Evolutionary conservation across 176 grass and related monocot species (phyloP), one percentile per base, ranked within the genome.

Genomic region (Microstegium vimineum): DNA sequence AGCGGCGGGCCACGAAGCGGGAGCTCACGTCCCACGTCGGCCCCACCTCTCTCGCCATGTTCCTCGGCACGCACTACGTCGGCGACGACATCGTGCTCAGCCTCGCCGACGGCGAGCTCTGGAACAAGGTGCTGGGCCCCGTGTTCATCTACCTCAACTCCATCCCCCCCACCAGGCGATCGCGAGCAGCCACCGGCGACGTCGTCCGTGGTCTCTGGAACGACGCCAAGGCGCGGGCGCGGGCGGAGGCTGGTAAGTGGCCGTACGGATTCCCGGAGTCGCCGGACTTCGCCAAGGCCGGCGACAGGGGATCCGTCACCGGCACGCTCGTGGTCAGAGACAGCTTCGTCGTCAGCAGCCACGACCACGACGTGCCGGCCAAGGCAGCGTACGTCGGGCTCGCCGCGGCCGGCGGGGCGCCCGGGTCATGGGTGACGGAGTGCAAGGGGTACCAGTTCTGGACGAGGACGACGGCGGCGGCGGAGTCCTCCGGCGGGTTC

Each of bases 91-190:
- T 94, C 4, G 83, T 89, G 1, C 51, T 90, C n/a, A 81, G 28
- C 35, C 73, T 97, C 16, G 42, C 41, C 23, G 81, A 89, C 13
- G 77, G 80, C 3, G 94, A 97, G 46, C 71, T 82, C 11, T 97
- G 90, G 92, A 91, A 94, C 42, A 97, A 97, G 74, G 88, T 90
- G 20, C 65, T 92, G 8, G 94, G 92, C 13, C 94, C 94, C 17
- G 82, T 97, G 22, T 97, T 97, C 86, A 42, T 94, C 78, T 97
- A 94, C 81, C 82, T 92, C 42, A 94, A 97, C 79, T 92, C 92
- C 12, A 77, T 2, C 82, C 64, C 77, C 82, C 64, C 77, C 2
- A 69, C 0, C 52, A 56, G 18, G 36, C 36, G 38, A 41, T 2
- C 9, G 15, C 4, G 46, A 18, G 46, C 41, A 1, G 17, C 5